Base-by-base conservation (phyloP, 2,329 filamentous ascomycete genomes). In the Fusarium sp. region DNA sequence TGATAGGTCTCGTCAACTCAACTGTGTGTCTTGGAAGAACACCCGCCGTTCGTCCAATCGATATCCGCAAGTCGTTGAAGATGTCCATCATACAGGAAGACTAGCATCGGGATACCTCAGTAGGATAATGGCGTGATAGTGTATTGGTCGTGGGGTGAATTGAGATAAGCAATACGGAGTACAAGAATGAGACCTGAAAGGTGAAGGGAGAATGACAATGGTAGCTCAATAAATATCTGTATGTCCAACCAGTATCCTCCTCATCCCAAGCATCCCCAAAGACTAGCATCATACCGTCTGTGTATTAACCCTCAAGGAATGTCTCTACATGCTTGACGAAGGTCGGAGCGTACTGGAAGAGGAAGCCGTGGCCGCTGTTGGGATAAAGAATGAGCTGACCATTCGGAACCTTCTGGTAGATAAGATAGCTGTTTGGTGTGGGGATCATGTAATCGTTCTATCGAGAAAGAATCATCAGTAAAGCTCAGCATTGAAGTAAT, bases 361-460 rank as follows among this genome's bases (percentile, higher is more conserved):
- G 64, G 7, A 67, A 67, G 5, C 64, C 64, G 7, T 67, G 64
- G 1, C 64, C 64, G 20, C 64, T 67, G 26, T 59, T 51, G 8
- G 64, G 62, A 5, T 66, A 67, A 5, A 67, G 44, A n/a, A 67
- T 67, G 18, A 67, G 62, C 15, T 67, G 64, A 1, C 36, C 51
- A 3, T 58, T 67, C 0, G 64, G 44, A 3, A 59, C 30, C 14
- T 24, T 66, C 12, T 66, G 62, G 9, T 50, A 44, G 15, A 66
- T 42, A 2, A 67, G 28, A 7, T 67, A 67, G 32, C 62, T 67
- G 13, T 67, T 67, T 1, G 64, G 65, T 9, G 64, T 67, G 2
- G 64, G 62, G 7, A 67, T 67, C 64, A 67, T 67, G 13, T 66
- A 67, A 5, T 67, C 64, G 6, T 67, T 44, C 64, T 66, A 14